Percentiles rank a stretch among this genome's conserved stretches.
phyloP scores from a whole-genome alignment of 805 yeast species.

The Wickerhamomyces canadensis region DNA sequence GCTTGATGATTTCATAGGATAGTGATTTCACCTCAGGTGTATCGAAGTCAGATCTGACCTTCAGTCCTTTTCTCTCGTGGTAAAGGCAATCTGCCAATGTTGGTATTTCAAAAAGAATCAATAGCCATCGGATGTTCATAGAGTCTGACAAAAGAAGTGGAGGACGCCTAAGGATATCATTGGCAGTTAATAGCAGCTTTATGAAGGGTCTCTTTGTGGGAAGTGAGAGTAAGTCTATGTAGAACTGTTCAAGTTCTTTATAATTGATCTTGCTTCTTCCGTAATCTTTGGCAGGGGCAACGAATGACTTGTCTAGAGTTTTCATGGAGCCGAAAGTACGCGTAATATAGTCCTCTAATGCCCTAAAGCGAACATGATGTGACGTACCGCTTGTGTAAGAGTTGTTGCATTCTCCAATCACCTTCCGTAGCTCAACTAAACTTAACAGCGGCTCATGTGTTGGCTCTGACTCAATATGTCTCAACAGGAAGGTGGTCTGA shows the following conservation, averaged over 20 bases:
- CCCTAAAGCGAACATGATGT: conserved; percentile 33
- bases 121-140: conserved; percentile 47
- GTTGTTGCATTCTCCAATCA: conserved; percentile 6
- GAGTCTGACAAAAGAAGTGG: conserved; percentile 33
- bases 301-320: conserved; percentile 52
- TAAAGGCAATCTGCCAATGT: conserved; percentile 44
- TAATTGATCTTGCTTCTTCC: conserved; percentile 41
- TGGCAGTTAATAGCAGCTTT: conserved; percentile 46
- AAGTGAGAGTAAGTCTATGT: conserved; percentile 38
- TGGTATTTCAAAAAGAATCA: conserved; percentile 69
- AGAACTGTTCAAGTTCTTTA: conserved; percentile 41
- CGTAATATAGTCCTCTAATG: conserved; percentile 44
- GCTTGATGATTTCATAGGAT: conserved; percentile 65
- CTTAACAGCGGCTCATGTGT: neutral
- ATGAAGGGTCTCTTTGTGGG: conserved; percentile 61
- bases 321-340: conserved; percentile 41
- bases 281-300: conserved; percentile 3
- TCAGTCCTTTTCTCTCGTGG: conserved; percentile 14
- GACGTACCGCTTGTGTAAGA: conserved; percentile 1
- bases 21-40: conserved; percentile 48
- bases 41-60: conserved; percentile 19
- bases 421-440: conserved; percentile 2
- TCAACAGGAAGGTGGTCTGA: conserved; percentile 38
- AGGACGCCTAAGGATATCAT: conserved; percentile 48
- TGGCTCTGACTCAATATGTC: neutral